Conservation (phyloP, 2,329 filamentous ascomycete species). For the Daldinia sp. region DNA sequence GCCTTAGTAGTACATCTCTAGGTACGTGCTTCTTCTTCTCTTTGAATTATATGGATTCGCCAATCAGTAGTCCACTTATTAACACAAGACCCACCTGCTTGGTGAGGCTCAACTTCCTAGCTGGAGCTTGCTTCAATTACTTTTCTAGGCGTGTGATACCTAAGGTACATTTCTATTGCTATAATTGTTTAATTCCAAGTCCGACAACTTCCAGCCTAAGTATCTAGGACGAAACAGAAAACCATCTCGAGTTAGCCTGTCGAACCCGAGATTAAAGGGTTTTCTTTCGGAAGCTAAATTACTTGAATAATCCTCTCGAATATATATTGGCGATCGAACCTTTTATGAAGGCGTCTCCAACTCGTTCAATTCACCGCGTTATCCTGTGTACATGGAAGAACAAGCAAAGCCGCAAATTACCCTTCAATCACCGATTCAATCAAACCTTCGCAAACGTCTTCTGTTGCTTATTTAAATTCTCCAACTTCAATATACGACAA, state of each 20-base stretch:
- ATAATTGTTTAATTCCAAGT: constrained; percentile 4
- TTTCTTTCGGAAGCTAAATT: neutral
- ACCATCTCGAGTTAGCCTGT: neutral
- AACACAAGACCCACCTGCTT: neutral
- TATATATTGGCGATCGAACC: neutral
- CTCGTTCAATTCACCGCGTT: neutral
- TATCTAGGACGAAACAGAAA: no score
- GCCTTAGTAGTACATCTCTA: neutral
- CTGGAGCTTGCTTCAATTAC: neutral
- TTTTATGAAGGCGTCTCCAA: neutral
- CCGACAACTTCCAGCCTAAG: neutral
- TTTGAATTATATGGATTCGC: no score
- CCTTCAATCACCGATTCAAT: neutral
- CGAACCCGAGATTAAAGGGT: neutral
- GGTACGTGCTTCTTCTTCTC: neutral
- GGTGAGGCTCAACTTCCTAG: constrained; percentile 26
- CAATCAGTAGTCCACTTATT: neutral
- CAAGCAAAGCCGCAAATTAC: neutral
- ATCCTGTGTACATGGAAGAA: neutral
- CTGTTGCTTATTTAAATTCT: neutral
- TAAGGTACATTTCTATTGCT: neutral
- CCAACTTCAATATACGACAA: neutral
- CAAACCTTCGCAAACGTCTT: neutral
- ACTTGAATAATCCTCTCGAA: no score
- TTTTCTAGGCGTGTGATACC: neutral